A percentile compares a stretch with the other conserved stretches of the same genome.
Evolutionary conservation across 2,329 filamentous ascomycete genomes (phyloP).

Genomic region (Diaporthe capsici): DNA sequence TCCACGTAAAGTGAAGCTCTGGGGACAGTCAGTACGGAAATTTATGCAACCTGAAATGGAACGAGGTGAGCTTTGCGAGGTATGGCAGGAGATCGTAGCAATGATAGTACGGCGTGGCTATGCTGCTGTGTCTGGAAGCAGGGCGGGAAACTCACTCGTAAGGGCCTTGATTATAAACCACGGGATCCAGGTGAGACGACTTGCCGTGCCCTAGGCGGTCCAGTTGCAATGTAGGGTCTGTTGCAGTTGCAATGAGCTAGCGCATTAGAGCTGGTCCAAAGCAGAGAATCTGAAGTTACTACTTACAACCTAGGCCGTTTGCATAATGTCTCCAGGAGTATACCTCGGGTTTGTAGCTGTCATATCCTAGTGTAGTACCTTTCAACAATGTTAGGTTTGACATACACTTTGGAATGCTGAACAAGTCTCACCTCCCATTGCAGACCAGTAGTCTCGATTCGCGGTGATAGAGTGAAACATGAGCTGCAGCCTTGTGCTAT

Average conservation of each 20-base stretch:
- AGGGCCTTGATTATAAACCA: neutral
- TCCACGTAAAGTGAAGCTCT: conserved; percentile 1
- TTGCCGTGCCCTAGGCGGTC: conserved; percentile 1
- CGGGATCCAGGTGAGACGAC: neutral
- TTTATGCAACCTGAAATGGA: neutral
- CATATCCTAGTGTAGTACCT: neutral
- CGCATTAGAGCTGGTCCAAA: neutral
- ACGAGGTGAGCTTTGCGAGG: neutral
- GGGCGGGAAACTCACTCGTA: neutral
- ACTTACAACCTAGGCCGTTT: neutral
- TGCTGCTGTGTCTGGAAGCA: neutral
- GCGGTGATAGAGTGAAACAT: conserved; percentile 14
- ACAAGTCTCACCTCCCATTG: conserved; percentile 1
- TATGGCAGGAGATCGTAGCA: neutral
- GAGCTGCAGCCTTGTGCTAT: conserved; percentile 15
- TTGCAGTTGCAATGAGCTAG: neutral
- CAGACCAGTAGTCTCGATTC: conserved; percentile 12
- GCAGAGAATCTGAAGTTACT: neutral
- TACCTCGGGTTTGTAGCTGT: neutral
- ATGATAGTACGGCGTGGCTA: neutral
- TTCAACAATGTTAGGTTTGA: neutral
- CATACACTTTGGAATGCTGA: rapidly evolving
- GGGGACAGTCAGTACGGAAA: neutral
- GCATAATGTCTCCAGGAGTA: conserved; percentile 10
- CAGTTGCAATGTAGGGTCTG: neutral